Percentiles rank a stretch among this genome's conserved stretches.
Evolutionary conservation across 2,329 filamentous ascomycete species (phyloP).

Genomic region (Penicillium sp.): DNA sequence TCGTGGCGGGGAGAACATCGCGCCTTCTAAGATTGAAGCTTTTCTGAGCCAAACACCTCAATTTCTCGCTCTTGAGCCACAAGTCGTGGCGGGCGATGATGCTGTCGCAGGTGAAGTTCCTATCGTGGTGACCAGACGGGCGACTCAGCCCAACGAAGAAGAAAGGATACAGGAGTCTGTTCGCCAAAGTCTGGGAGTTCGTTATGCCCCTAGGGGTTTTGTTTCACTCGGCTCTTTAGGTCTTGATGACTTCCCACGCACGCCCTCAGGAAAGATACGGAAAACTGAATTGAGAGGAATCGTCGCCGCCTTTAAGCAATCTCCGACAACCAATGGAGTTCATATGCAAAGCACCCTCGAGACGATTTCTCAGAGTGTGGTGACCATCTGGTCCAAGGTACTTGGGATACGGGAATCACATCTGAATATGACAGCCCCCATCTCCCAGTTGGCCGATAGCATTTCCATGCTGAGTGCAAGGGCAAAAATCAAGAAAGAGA

Average conservation of each 20-base stretch:
- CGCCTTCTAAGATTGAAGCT: slow-evolving; percentile 14
- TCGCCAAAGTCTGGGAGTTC: slow-evolving; percentile 9
- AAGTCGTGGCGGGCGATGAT: slow-evolving; percentile 7
- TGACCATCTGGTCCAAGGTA: too few relatives aligned
- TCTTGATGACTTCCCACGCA: slow-evolving; percentile 4
- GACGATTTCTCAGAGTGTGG: too few relatives aligned
- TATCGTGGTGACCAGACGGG: slow-evolving; percentile 6
- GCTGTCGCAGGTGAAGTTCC: slow-evolving; percentile 12
- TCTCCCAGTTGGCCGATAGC: too few relatives aligned
- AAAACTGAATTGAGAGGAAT: slow-evolving; percentile 6
- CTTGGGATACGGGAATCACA: too few relatives aligned
- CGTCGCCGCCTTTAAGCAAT: too few relatives aligned
- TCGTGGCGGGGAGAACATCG: slow-evolving; percentile 17
- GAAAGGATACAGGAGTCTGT: slow-evolving; percentile 4
- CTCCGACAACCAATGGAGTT: too few relatives aligned
- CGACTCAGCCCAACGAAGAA: background rate
- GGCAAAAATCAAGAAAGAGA: too few relatives aligned
- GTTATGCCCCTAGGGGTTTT: slow-evolving; percentile 11
- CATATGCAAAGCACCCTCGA: too few relatives aligned
- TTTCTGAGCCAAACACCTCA: slow-evolving; percentile 7
- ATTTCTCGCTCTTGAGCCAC: slow-evolving; percentile 8
- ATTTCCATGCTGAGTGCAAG: too few relatives aligned
- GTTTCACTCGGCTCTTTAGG: slow-evolving; percentile 8
- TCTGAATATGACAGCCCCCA: too few relatives aligned
- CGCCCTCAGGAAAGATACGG: slow-evolving; percentile 7